Evolutionary conservation across 306 rosid genomes (phyloP).

Genomic region (Quercus agrifolia): DNA sequence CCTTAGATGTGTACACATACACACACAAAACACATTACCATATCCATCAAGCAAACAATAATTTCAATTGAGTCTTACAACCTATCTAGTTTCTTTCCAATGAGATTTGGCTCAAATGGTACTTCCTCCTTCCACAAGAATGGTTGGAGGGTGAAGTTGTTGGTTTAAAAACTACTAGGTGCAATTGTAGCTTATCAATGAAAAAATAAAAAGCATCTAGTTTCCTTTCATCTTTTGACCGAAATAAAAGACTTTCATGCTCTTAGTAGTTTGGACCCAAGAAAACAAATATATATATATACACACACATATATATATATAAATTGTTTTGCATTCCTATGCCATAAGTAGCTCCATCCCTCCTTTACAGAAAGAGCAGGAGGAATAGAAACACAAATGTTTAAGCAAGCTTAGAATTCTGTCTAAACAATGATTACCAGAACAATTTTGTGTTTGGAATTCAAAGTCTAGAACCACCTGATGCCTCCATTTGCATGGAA

Average conservation of each 20-base stretch:
- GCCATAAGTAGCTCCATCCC: not conserved
- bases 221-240: not conserved
- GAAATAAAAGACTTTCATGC: not conserved
- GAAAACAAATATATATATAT: slow-evolving; percentile 5
- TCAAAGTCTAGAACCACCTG: slow-evolving; percentile 54
- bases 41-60: not conserved
- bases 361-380: not conserved
- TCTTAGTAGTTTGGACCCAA: not conserved
- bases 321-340: not conserved
- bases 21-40: not conserved
- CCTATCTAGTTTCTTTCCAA: too few species aligned
- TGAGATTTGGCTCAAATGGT: too few species aligned
- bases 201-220: not conserved
- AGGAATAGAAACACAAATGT: not conserved
- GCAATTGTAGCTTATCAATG: too few species aligned
- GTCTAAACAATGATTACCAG: not conserved
- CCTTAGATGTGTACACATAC: not conserved
- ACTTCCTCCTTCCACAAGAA: too few species aligned
- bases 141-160: too few species aligned
- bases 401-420: not conserved
- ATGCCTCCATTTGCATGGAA: slow-evolving; percentile 88
- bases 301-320: too few species aligned
- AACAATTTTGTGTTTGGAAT: not conserved
- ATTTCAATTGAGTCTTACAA: not conserved
- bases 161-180: too few species aligned